Conservation (phyloP, 2,329 filamentous ascomycete genomes). For the Trichoderma oligosporum region DNA sequence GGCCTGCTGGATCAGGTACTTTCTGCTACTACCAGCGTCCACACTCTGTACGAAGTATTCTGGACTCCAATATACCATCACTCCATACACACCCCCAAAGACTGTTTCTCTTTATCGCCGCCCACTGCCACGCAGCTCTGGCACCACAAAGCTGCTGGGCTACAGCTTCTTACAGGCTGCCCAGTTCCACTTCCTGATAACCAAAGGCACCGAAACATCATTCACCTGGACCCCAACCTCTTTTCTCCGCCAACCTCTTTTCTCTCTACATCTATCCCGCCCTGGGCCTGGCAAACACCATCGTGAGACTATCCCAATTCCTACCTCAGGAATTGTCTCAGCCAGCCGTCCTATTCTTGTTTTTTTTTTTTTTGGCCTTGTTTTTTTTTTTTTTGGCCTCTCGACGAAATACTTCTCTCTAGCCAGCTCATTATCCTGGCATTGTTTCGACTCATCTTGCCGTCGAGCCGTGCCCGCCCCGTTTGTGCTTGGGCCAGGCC, state of each 20-base stretch:
- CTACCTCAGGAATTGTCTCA: constrained; percentile 28
- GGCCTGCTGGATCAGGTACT: neutral
- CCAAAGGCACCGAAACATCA: constrained; percentile 27
- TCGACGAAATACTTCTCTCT: neutral
- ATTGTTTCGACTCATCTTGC: constrained; percentile 13
- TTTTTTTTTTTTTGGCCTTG: constrained; percentile 18
- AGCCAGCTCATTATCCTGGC: constrained; percentile 12
- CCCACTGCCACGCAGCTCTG: constrained; percentile 16
- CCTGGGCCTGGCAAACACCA: constrained; percentile 25
- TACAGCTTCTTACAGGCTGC: constrained; percentile 14
- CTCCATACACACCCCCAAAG: constrained; percentile 11
- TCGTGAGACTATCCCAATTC: constrained; percentile 29
- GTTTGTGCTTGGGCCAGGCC: constrained; percentile 15
- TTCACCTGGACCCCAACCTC: constrained; percentile 27
- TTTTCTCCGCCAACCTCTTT: constrained; percentile 22
- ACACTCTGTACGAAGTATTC: neutral
- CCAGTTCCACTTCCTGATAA: constrained; percentile 19
- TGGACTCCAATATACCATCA: neutral
- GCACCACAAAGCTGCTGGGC: constrained; percentile 14
- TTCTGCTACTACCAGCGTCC: neutral
- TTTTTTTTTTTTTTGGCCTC: constrained; percentile 14
- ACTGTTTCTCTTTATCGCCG: constrained; percentile 1
- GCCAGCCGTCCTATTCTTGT: constrained; percentile 28
- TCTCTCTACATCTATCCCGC: constrained; percentile 24
- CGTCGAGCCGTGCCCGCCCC: constrained; percentile 16